Percentiles rank a stretch among this genome's conserved stretches.
Evolutionary conservation across 306 rosid species (phyloP).

Genomic region (Fragaria vesca): DNA sequence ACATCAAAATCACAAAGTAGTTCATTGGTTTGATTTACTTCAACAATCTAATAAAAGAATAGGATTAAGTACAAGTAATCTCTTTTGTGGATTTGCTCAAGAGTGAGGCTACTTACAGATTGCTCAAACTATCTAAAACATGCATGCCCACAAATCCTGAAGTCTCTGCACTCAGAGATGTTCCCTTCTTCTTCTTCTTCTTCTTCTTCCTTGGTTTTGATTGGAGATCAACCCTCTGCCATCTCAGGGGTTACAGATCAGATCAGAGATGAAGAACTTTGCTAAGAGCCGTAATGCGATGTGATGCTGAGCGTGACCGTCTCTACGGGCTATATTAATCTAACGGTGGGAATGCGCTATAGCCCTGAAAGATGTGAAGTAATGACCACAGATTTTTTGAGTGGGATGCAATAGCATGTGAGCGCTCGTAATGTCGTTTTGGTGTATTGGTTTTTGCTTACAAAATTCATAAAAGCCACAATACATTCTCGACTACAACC

Average conservation of each 20-base stretch:
- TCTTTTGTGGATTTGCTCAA: not conserved
- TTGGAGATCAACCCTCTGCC: not conserved
- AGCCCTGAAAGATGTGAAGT: not conserved
- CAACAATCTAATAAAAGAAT: not conserved
- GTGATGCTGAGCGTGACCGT: not conserved
- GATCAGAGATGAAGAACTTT: not conserved
- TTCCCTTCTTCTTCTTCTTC: not conserved
- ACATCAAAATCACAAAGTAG: not conserved
- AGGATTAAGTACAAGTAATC: not conserved
- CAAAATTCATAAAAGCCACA: not conserved
- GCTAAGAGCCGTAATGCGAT: not conserved
- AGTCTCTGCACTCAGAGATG: not conserved
- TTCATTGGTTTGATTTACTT: not conserved
- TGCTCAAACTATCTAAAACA: not conserved
- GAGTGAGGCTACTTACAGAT: slow-evolving; percentile 7
- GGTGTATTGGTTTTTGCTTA: not conserved
- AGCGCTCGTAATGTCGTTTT: not conserved
- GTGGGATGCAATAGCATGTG: not conserved
- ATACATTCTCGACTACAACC: not conserved
- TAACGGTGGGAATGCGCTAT: not conserved
- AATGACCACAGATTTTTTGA: not conserved
- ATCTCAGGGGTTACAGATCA: not conserved
- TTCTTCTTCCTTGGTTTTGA: not conserved
- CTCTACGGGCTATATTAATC: not conserved
- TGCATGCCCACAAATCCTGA: not conserved